Base-by-base conservation (phyloP, 2,329 filamentous ascomycete genomes). In the Aspergillus proliferans region DNA sequence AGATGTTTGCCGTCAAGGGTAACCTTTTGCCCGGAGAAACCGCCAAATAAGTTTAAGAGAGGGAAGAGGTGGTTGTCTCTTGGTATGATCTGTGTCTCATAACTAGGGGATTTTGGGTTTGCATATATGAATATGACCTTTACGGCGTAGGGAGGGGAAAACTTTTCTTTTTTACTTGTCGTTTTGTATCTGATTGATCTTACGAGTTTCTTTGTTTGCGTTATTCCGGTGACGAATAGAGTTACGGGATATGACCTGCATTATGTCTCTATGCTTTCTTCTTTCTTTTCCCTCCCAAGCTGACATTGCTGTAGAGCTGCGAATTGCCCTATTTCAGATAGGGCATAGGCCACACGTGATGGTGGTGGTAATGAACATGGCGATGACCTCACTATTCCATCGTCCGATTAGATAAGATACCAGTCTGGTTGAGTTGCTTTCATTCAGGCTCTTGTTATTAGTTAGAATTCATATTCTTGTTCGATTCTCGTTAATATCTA, bases 1-100 rank as follows among this genome's bases (percentile, higher is more conserved):
- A 98, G 84, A 95, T 98, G 92, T 98, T 98, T 71, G 91, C 91
- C 36, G 88, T 96, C 53, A 85, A 91, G 71, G 82, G 81, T 55
- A 84, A 83, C 64, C 66, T 85, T 51, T 63, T 85, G 55, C 82
- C 82, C 15, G 77, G 77, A 48, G 81, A 81, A 62, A 59, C 60
- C 44, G 63, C 63, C 56, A 67, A 69, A 60, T 69, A 62, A 55
- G 12, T 22, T 40, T 8, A 15, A 38, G n/a, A 19, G 18, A n/a
- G 34, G 4, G 34, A 38, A 3, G 34, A 18, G 15, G 38, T 19
- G 65, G 54, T 47, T 43, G 44, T 51, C 49, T 53, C 44, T 52
- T 53, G 52, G 47, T 30, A 60, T 58, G 53, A 57, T 52, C 52
- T 58, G 26, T 58, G 49, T 56, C 47, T 56, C 46, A 48, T 40